Evolutionary conservation across 805 yeast species (phyloP).

Genomic region (Schwanniomyces polymorphus): DNA sequence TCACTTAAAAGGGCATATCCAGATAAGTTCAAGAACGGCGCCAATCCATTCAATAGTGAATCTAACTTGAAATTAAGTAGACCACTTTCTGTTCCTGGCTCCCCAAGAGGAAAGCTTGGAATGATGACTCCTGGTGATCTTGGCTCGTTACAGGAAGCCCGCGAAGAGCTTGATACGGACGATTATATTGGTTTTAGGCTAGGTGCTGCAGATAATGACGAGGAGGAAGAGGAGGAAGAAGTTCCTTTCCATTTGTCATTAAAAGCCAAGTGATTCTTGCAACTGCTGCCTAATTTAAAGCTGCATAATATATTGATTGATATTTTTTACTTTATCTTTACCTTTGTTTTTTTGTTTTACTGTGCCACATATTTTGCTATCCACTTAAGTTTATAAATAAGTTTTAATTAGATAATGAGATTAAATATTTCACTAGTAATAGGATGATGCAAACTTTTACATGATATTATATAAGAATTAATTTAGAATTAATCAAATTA

Average conservation of each 20-base stretch:
- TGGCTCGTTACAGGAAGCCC: slow-evolving; percentile 92
- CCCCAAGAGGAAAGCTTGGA: slow-evolving; percentile 75
- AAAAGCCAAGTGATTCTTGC: slow-evolving; percentile 39
- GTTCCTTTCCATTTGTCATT: slow-evolving; percentile 47
- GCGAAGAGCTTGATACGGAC: slow-evolving; percentile 65
- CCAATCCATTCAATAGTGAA: slow-evolving; percentile 45
- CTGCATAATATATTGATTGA: neutral
- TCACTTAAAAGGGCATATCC: slow-evolving; percentile 95
- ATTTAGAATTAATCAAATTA: no score
- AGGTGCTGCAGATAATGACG: slow-evolving; percentile 46
- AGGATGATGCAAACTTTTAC: no score
- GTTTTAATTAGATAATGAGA: neutral
- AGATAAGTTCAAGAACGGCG: slow-evolving; percentile 61
- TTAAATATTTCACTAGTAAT: neutral
- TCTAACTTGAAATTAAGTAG: slow-evolving; percentile 73
- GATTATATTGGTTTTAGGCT: slow-evolving; percentile 69
- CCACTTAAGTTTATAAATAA: neutral
- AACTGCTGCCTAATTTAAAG: neutral
- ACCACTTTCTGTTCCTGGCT: slow-evolving; percentile 96
- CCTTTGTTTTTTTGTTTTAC: neutral
- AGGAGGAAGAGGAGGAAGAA: slow-evolving; percentile 34
- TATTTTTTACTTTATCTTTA: neutral
- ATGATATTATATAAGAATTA: no score
- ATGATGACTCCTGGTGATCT: slow-evolving; percentile 97
- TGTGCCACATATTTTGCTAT: neutral